phyloP scores from a whole-genome alignment of 495 filamentous ascomycete species.

The Melanomma pulvis-pyrius region DNA sequence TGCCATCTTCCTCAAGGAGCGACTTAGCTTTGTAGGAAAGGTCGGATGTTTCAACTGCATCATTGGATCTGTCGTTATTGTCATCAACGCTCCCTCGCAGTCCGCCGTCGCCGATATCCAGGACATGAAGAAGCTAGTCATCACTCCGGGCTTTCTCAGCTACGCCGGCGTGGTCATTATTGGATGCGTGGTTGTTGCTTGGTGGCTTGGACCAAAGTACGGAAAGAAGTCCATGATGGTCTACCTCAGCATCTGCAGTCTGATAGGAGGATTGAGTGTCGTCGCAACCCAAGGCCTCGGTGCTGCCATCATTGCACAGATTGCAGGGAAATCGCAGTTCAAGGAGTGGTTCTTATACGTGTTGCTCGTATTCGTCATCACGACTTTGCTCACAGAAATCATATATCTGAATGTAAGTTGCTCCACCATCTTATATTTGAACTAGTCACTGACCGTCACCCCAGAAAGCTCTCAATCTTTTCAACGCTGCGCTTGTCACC shows the following conservation, averaged over 20 bases:
- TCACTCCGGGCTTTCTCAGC: constrained; percentile 80
- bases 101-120: constrained; percentile 87
- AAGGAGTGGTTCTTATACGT: constrained; percentile 98
- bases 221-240: constrained; percentile 98
- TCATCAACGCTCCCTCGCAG: constrained; percentile 86
- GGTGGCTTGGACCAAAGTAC: constrained; percentile 87
- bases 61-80: constrained; percentile 88
- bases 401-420: constrained; percentile 92
- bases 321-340: constrained; percentile 79
- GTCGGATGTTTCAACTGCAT: constrained; percentile 96
- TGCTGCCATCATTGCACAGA: constrained; percentile 86
- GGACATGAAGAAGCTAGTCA: constrained; percentile 87
- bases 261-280: constrained; percentile 91
- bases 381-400: constrained; percentile 88
- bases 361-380: constrained; percentile 84
- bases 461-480: constrained; percentile 97
- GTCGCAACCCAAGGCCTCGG: constrained; percentile 94
- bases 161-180: constrained; percentile 86
- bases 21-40: constrained; percentile 92
- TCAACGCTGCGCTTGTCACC: constrained; percentile 95
- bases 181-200: constrained; percentile 67
- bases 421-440: constrained; percentile 7
- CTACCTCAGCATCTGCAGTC: constrained; percentile 92
- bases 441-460: constrained; percentile 39
- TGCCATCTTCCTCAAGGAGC: constrained; percentile 94